Percentiles rank a stretch among this genome's conserved stretches.
These are phyloP conservation scores for Citrus reticulata DNA, from an alignment of 345 rosid genomes.

Conservation along the genomic window DNA sequence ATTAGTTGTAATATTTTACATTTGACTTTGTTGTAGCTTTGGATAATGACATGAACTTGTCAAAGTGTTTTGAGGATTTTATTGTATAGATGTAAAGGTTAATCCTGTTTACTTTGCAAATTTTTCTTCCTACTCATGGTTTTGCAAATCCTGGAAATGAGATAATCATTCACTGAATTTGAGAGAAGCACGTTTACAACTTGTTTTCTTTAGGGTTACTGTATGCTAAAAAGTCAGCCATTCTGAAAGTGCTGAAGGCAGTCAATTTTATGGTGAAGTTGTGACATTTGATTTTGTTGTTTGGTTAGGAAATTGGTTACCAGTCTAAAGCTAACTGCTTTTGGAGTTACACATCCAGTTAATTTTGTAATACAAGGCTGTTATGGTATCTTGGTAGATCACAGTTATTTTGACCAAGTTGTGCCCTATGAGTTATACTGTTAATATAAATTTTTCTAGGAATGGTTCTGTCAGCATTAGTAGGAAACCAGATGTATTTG, in stretches of 20 bases:
- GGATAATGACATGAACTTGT: neutral
- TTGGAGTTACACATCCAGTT: neutral
- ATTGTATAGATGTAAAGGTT: conserved; percentile 17
- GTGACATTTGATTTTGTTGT: neutral
- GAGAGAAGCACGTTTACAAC: neutral
- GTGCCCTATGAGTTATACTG: too few species aligned
- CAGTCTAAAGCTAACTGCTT: neutral
- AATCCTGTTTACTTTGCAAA: neutral
- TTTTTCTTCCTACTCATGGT: neutral
- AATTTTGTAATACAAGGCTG: neutral
- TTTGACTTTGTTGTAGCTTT: conserved; percentile 11
- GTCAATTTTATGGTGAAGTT: neutral
- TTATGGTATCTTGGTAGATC: neutral
- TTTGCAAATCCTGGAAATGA: neutral
- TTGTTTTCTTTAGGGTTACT: neutral
- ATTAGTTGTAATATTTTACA: neutral
- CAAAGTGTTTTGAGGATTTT: neutral
- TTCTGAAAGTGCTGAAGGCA: too few species aligned
- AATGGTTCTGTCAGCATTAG: neutral
- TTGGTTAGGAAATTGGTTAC: neutral
- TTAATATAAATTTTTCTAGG: neutral
- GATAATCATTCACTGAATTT: neutral
- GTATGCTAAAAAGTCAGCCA: too few species aligned
- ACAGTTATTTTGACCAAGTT: neutral
- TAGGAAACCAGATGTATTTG: neutral